phyloP scores from a whole-genome alignment of 371 early-diverging fungal species.

The Rhizopus arrhizus region DNA sequence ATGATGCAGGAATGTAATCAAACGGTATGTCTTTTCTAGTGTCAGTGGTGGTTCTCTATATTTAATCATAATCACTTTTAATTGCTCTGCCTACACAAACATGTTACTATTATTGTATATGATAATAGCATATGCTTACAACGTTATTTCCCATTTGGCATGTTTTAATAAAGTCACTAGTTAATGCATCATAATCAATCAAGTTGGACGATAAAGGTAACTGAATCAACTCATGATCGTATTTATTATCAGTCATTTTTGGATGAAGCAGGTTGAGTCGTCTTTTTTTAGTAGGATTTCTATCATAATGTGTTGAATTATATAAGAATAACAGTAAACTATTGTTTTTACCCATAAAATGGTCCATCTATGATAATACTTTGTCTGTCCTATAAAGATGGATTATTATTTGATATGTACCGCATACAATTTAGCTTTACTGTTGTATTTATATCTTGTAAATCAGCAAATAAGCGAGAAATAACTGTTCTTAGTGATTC shows the following conservation, averaged over 20 bases:
- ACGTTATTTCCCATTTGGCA: conserved; percentile 27
- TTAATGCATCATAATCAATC: conserved; percentile 41
- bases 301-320: conserved; percentile 27
- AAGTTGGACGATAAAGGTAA: conserved; percentile 30
- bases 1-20: conserved; percentile 48
- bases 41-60: conserved; percentile 50
- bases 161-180: conserved; percentile 41
- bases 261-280: conserved; percentile 45
- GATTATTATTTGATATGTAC: no score
- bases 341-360: conserved; percentile 28
- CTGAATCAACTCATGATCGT: conserved; percentile 31
- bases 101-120: neutral
- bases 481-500: conserved; percentile 48
- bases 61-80: conserved; percentile 44
- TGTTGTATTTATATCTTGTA: conserved; percentile 31
- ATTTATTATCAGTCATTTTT: conserved; percentile 17
- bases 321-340: conserved; percentile 6
- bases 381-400: conserved; percentile 22
- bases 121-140: neutral
- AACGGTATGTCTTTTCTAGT: conserved; percentile 38
- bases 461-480: conserved; percentile 47
- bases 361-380: conserved; percentile 2
- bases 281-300: conserved; percentile 43
- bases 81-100: conserved; percentile 39
- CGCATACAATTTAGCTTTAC: conserved; percentile 16